Evolutionary conservation across 2,329 filamentous ascomycete species (phyloP), one percentile per base, ranked within the genome.

Genomic region (Pseudocercospora musae): DNA sequence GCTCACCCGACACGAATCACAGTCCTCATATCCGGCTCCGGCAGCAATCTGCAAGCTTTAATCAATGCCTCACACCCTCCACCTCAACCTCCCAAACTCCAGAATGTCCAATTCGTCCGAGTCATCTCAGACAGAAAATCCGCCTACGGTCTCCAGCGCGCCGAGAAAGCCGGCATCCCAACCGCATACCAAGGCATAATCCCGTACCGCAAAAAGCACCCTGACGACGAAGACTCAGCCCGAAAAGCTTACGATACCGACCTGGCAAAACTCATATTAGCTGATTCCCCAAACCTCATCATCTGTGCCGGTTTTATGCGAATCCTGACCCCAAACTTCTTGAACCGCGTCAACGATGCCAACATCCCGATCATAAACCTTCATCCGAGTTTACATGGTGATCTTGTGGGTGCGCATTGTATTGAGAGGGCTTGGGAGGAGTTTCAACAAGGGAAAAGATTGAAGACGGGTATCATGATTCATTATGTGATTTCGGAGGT

Each of bases 291-390:
- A 0, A 85, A 93, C 59, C 77, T 96, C 59, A 86, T 96, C 54
- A 88, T 95, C 8, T 89, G 92, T 68, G 88, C 90, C 3, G 92
- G 92, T 2, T 96, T 90, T 84, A 96, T 96, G 91, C 88, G 95
- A 74, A 88, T 96, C 61, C 84, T 96, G 54, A 87, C 87, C 0
- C 80, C 81, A 2, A 78, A 81, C 1, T 95, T 96, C 74, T 79
- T 96, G 53, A 81, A 84, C 8, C 90, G 91, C 1, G 73, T 96
- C 7, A 82, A 85, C 33, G 78, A 75, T 11, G 85, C 81, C 0
- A 83, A 83, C 0, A 81, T 94, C 37, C 84, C 82, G 23, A 87
- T 94, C 49, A 93, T 96, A 71, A 96, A 96, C 73, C 77, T 96
- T 44, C 92, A 96, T 72, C 92, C 91, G 10, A 87, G 89, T 3